Evolutionary conservation across 1,284 basidiomycete genomes (phyloP), one percentile per base, ranked within the genome.

Genomic region (Sanghuangporus sanghuang): DNA sequence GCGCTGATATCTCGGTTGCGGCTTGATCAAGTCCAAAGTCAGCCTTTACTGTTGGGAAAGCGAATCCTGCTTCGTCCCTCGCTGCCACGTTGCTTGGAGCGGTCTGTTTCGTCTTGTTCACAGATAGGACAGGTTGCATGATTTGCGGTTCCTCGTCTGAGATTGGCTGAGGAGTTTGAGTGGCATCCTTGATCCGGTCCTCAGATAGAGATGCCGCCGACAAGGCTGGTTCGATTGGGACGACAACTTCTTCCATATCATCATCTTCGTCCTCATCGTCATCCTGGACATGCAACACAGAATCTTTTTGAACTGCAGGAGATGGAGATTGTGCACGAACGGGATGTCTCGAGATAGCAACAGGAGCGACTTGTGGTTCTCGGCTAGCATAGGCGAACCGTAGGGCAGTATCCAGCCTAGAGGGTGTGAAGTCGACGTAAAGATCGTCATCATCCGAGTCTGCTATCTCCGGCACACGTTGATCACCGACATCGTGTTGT

Each of bases 201-300:
- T 32, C 27, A 5, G 27, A 32, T 3, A 3, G 48, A 23, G 50
- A 27, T 14, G 23, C 50, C 21, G 50, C 8, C 18, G 12, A 46
- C 16, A 14, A 7, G 14, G 48, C 18, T 8, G 52, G 39, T 14
- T 64, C 46, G 11, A 23, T 42, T 35, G 50, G 58, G 44, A 70
- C 52, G 21, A 80, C 74, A 23, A 80, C 74, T 63, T 81, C 80
- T 66, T 81, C 79, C 78, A 81, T 79, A 14, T 81, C 79, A 5
- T 79, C 78, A 14, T 79, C 78, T 1, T 74, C 74, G 1, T 73
- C 71, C 12, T 68, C 63, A 18, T 55, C 64, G 16, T 71, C 68
- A 50, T 74, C 44, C 16, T 46, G 71, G 67, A 73, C 71, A 44
- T 5, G 38, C 35, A 54, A 36, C 7, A 54, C 32, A n/a, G 52